Evolutionary conservation across 495 filamentous ascomycete genomes (phyloP).

Genomic region (Penicillium alfredii): DNA sequence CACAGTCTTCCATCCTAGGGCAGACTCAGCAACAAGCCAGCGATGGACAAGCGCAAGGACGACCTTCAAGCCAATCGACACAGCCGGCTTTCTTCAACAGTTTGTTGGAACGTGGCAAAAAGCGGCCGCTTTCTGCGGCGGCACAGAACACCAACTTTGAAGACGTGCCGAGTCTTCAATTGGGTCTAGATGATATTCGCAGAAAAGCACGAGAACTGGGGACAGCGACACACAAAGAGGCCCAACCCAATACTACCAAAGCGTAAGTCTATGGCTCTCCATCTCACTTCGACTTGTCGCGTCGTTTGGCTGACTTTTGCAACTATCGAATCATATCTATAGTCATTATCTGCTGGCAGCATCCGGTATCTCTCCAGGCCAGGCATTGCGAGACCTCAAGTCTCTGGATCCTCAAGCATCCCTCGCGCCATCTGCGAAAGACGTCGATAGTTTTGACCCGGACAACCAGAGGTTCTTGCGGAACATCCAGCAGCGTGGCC

Average conservation of each 20-base stretch:
- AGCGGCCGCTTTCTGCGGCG: conserved; percentile 36
- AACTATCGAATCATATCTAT: too few species aligned
- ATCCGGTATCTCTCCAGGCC: conserved; percentile 76
- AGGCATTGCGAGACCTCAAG: conserved; percentile 72
- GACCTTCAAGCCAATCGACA: conserved; percentile 26
- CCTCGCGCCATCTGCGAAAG: conserved; percentile 37
- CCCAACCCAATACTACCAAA: conserved; percentile 52
- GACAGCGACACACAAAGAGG: conserved; percentile 38
- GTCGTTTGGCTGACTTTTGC: too few species aligned
- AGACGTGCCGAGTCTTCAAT: conserved; percentile 57
- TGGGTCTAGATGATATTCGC: conserved; percentile 81
- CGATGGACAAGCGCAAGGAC: conserved; percentile 14
- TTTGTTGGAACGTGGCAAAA: conserved; percentile 67
- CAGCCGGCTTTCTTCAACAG: conserved; percentile 80
- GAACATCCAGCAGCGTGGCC: conserved; percentile 82
- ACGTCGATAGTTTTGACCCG: conserved; percentile 52
- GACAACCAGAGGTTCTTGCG: conserved; percentile 78
- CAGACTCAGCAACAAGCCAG: conserved; percentile 23
- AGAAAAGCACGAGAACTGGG: conserved; percentile 77
- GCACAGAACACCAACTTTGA: conserved; percentile 39
- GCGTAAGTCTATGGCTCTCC: conserved; percentile 42
- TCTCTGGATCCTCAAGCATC: conserved; percentile 45
- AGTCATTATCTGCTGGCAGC: conserved; percentile 82
- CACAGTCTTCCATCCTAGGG: conserved; percentile 28
- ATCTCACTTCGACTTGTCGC: too few species aligned